Evolutionary conservation across 129 eudicot species (phyloP).

Genomic region (Lonicera japonica): DNA sequence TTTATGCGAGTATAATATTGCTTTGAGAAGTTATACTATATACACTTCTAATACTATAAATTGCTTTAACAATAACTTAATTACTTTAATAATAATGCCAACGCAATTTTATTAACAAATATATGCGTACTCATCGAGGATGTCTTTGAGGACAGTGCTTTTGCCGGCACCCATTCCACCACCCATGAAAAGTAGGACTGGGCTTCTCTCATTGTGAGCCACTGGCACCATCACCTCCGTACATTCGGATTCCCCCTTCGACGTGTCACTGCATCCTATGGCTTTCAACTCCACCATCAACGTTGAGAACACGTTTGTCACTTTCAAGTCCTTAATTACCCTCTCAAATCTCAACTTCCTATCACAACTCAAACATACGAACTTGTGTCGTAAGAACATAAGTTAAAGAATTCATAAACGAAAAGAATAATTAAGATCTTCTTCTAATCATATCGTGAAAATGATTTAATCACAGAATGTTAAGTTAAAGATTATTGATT

Average conservation of each 20-base stretch:
- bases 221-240: conserved; percentile 58
- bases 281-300: conserved; percentile 74
- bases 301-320: conserved; percentile 59
- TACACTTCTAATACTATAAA: too few species aligned
- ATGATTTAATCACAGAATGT: too few species aligned
- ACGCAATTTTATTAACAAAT: too few species aligned
- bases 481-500: too few species aligned
- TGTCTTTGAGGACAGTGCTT: conserved; percentile 97
- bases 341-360: conserved; percentile 81
- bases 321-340: conserved; percentile 51
- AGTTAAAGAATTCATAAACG: too few species aligned
- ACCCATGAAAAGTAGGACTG: conserved; percentile 94
- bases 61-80: too few species aligned
- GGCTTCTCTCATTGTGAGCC: conserved; percentile 63
- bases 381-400: too few species aligned
- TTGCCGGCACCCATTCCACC: conserved; percentile 99
- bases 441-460: too few species aligned
- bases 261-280: conserved; percentile 25
- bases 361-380: not conserved
- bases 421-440: too few species aligned
- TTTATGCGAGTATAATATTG: too few species aligned
- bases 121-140: conserved; percentile 59
- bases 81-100: too few species aligned
- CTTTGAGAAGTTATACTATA: too few species aligned
- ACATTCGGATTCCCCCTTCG: conserved; percentile 24